Conservation (phyloP, 805 yeast genomes). For the Spathaspora gorwiae region DNA sequence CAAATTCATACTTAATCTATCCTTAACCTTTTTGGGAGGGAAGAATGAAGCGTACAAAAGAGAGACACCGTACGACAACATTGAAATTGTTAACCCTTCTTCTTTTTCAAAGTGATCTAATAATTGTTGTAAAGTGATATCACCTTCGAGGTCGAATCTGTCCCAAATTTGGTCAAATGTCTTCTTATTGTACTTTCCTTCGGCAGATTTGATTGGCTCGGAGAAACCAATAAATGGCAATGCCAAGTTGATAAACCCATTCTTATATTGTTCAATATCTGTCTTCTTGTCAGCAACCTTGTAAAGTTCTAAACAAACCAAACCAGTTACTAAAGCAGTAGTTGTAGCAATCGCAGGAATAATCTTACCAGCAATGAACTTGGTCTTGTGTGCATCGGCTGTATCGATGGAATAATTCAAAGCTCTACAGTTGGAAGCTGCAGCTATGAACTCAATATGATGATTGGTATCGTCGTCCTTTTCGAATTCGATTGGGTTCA, state of each 20-base stretch:
- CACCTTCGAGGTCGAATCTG: slow-evolving; percentile 77
- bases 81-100: slow-evolving; percentile 82
- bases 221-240: slow-evolving; percentile 95
- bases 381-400: slow-evolving; percentile 86
- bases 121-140: slow-evolving; percentile 69
- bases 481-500: slow-evolving; percentile 90
- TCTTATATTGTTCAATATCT: slow-evolving; percentile 81
- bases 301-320: slow-evolving; percentile 86
- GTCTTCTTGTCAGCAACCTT: slow-evolving; percentile 77
- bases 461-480: slow-evolving; percentile 97
- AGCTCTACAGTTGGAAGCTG: slow-evolving; percentile 96
- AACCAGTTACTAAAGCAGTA: slow-evolving; percentile 95
- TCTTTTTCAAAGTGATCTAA: slow-evolving; percentile 70
- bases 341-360: slow-evolving; percentile 99
- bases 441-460: slow-evolving; percentile 92
- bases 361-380: slow-evolving; percentile 96
- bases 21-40: slow-evolving; percentile 86
- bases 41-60: slow-evolving; percentile 88
- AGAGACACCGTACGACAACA: slow-evolving; percentile 89
- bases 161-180: slow-evolving; percentile 92
- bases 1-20: slow-evolving; percentile 62
- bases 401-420: slow-evolving; percentile 82
- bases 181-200: slow-evolving; percentile 74
- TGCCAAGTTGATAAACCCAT: slow-evolving; percentile 89
- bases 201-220: slow-evolving; percentile 86